Base-by-base conservation (phyloP, 2,329 filamentous ascomycete species). In the Atkinsonella hypoxylon region DNA sequence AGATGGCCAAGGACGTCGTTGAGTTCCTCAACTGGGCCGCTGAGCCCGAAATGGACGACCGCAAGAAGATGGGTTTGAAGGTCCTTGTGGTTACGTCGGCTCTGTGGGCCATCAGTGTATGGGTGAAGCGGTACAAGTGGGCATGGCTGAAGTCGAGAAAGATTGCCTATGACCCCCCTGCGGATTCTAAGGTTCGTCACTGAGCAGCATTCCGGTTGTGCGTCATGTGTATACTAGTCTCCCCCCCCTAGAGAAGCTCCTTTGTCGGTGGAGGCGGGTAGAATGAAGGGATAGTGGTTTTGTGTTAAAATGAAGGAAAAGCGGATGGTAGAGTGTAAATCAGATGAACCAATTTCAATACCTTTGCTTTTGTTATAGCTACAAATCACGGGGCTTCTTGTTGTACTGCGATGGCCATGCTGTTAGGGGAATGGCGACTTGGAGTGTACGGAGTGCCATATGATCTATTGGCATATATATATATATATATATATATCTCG, bases 41-140 rank as follows among this genome's bases (percentile, higher is more conserved):
- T 52, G 93, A 98, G 77, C 93, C 93, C 46, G 93, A 98, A 79
- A 95, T 96, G 89, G 93, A 98, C 67, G 85, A 96, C 68, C 87
- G 93, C 68, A 98, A 98, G 87, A 93, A 89, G 78, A 98, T 97
- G 93, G 93, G 93, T 64, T 83, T 95, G 81, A 97, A 98, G 83
- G 87, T 95, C 50, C 70, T 98, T 61, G 82, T 86, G 59, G 81
- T 95, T 59, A 82, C 83, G 50, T 78, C 85, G 55, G 81, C 84
- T 55, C 77, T 98, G 56, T 86, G 89, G 67, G 89, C 88, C 51
- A 64, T 97, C 64, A 94, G 87, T 70, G 82, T 98, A 62, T 98
- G 90, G 89, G 85, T 97, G 59, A 98, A 98, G 87, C 84, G 90
- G 76, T 98, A 98, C 84, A 98, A 97, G 83, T 98, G 93, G 93